Base-by-base conservation (phyloP, 306 rosid genomes). In the Rosa lucieae region DNA sequence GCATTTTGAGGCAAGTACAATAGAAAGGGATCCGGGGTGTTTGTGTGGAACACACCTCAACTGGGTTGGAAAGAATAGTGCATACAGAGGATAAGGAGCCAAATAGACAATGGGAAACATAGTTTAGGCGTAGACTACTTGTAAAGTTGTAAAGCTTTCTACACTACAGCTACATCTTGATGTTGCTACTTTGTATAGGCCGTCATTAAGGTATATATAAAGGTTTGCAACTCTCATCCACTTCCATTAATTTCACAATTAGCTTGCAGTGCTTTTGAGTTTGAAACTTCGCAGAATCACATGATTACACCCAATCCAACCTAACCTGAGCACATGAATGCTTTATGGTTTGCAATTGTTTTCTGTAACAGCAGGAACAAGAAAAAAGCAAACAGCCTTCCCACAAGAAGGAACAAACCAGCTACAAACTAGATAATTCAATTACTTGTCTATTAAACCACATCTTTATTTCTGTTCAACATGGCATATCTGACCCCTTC, bases 111-210 rank as follows among this genome's bases (percentile, higher is more conserved):
- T 29, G n/a, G 65, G 69, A 70, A 51, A 13, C 72, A 47, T 79
- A 78, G 47, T 69, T 40, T 62, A 71, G 81, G 67, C 32, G n/a
- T 63, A 47, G 78, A 70, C 58, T 74, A 55, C 59, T 13, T 52
- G 81, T 76, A 63, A 61, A 71, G 81, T 72, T 84, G 70, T 49
- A 66, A 70, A 75, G 75, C 69, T 35, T 43, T 78, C 77, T 68
- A 47, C 49, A 59, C 74, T 7, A 42, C 32, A 71, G 79, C 66
- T n/a, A 43, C 37, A 37, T 37, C 47, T 67, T 56, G 20, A 13
- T 44, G 68, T 78, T 59, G 29, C 29, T 68, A 53, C 43, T 51
- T 70, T 68, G 81, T 43, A 62, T 65, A 65, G n/a, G 5, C 11
- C 44, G 44, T 65, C 68, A 13, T 63, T 61, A 26, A 26, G 67